A percentile compares a stretch with the other conserved stretches of the same genome.
Evolutionary conservation across 148 eudicot genomes (phyloP).

Genomic region (Camellia japonica): DNA sequence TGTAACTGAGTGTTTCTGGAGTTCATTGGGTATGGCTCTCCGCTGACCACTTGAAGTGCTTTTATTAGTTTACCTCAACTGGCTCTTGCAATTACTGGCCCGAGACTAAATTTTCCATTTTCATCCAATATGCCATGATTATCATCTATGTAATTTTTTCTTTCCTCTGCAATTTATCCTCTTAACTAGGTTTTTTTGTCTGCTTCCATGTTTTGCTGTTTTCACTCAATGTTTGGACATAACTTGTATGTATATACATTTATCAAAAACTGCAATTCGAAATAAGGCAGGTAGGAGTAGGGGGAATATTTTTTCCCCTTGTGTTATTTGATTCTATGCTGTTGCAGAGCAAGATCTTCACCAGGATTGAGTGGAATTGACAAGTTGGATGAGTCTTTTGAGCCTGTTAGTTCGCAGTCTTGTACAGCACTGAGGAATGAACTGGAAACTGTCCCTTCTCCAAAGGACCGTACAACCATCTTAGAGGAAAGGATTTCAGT

Average conservation of each 20-base stretch:
- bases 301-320: not conserved
- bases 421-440: not conserved
- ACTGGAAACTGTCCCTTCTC: not conserved
- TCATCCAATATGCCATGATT: not conserved
- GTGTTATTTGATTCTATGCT: not conserved
- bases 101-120: not conserved
- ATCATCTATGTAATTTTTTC: not conserved
- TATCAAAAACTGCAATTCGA: not conserved
- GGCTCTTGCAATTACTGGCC: not conserved
- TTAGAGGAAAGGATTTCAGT: not conserved
- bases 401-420: constrained; percentile 16
- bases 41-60: not conserved
- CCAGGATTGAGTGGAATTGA: not conserved
- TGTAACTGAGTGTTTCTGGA: not conserved
- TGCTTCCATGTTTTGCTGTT: not conserved
- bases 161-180: not conserved
- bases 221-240: not conserved
- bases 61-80: not conserved
- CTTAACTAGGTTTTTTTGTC: not conserved
- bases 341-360: constrained; percentile 31
- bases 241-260: not conserved
- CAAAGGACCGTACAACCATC: not conserved
- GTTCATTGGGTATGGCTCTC: not conserved
- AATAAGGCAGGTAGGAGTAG: not conserved
- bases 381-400: constrained; percentile 6